Percentiles rank a stretch among this genome's conserved stretches.
phyloP scores from a whole-genome alignment of 1,139 yeast genomes.

The Nakaseomyces uthaithaninus region DNA sequence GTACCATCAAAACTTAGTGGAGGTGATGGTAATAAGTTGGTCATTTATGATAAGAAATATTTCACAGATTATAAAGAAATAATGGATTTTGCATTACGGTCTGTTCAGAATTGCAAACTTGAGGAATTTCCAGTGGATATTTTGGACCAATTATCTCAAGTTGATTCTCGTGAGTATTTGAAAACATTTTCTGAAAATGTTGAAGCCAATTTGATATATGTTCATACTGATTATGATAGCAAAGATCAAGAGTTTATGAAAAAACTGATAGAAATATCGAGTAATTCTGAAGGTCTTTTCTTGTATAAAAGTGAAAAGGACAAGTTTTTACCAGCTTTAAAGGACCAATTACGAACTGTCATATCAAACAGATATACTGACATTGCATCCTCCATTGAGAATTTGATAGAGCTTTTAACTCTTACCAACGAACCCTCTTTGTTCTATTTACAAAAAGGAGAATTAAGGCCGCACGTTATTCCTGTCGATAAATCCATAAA shows the following conservation, averaged over 20 bases:
- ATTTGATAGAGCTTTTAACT: not conserved
- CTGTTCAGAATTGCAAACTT: not conserved
- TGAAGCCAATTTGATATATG: not conserved
- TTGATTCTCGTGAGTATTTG: not conserved
- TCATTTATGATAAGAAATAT: not conserved
- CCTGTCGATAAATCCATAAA: constrained; percentile 2
- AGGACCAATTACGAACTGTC: too few species aligned
- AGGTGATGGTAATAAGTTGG: not conserved
- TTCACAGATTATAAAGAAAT: constrained; percentile 1
- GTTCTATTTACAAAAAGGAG: constrained; percentile 1
- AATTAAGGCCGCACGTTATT: not conserved
- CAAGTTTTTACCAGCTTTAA: not conserved
- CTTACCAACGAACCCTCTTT: not conserved
- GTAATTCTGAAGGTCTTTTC: not conserved
- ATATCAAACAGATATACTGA: too few species aligned
- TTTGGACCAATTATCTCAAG: not conserved
- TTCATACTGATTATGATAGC: not conserved
- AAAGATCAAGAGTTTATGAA: not conserved
- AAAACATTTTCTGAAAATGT: not conserved
- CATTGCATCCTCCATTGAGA: not conserved
- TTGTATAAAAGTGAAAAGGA: not conserved
- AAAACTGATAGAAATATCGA: not conserved
- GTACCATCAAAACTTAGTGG: not conserved
- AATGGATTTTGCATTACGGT: not conserved
- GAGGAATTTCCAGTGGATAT: not conserved